Conservation (phyloP, 768 basidiomycete genomes). For the Hypholoma fasciculare region DNA sequence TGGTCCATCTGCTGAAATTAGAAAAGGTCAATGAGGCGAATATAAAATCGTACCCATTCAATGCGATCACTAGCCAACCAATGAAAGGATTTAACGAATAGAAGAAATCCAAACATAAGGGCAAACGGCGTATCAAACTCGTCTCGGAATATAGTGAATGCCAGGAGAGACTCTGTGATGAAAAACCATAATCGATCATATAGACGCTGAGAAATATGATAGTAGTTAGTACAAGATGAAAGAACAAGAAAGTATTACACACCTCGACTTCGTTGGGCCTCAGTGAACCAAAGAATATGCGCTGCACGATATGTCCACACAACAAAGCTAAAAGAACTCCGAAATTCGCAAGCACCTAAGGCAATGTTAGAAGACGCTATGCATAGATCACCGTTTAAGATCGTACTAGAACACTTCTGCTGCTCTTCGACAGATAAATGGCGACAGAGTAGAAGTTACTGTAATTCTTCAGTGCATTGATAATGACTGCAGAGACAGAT, state of each 20-base stretch:
- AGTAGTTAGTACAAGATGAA: background rate
- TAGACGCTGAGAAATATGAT: conserved; percentile 61
- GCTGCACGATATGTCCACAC: conserved; percentile 76
- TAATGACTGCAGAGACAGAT: conserved; percentile 71
- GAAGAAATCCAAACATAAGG: conserved; percentile 90
- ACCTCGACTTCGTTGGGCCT: conserved; percentile 92
- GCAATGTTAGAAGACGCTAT: conserved; percentile 3
- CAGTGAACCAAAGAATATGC: conserved; percentile 88
- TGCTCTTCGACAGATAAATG: conserved; percentile 91
- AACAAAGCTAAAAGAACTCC: conserved; percentile 75
- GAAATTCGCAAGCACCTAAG: conserved; percentile 89
- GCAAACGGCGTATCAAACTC: conserved; percentile 93
- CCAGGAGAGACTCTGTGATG: conserved; percentile 92
- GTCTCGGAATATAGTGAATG: conserved; percentile 96
- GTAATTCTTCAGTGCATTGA: conserved; percentile 78
- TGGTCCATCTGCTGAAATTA: conserved; percentile 85
- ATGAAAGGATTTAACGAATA: conserved; percentile 97
- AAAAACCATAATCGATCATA: conserved; percentile 98
- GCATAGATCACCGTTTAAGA: background rate
- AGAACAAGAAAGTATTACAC: background rate
- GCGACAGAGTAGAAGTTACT: conserved; percentile 94
- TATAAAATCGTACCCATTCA: conserved; percentile 71
- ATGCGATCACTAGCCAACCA: conserved; percentile 96
- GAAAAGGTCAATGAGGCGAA: background rate
- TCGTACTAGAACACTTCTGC: conserved; percentile 86